A percentile compares a stretch with the other conserved stretches of the same genome.
These are phyloP conservation scores for Groenewaldozyma sp. DNA, from an alignment of 1,139 yeast species.

Conservation along the genomic window DNA sequence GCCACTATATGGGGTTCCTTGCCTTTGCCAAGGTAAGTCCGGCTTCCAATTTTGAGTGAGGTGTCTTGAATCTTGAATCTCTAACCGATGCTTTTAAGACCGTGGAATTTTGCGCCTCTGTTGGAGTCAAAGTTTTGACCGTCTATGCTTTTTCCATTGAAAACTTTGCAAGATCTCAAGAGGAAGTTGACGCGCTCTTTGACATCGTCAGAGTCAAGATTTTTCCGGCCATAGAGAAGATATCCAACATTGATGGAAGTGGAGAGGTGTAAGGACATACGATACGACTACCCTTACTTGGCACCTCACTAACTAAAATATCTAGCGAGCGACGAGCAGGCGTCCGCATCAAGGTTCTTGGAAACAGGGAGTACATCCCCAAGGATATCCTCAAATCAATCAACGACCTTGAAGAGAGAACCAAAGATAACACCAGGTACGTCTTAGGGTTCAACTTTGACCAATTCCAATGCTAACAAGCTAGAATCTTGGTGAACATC, in stretches of 20 bases:
- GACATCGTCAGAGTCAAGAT: slow-evolving; percentile 69
- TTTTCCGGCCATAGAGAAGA: slow-evolving; percentile 24
- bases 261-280: no score
- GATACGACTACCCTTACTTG: background rate
- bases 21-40: slow-evolving; percentile 48
- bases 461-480: no score
- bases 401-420: slow-evolving; percentile 54
- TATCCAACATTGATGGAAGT: slow-evolving; percentile 35
- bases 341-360: slow-evolving; percentile 60
- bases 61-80: background rate
- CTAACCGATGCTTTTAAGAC: slow-evolving; percentile 25
- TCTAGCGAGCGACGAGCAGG: slow-evolving; percentile 75
- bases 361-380: slow-evolving; percentile 61
- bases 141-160: slow-evolving; percentile 95
- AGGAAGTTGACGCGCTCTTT: slow-evolving; percentile 81
- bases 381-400: slow-evolving; percentile 59
- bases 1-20: slow-evolving; percentile 88
- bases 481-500: slow-evolving; percentile 68
- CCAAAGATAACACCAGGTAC: slow-evolving; percentile 44
- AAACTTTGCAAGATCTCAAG: slow-evolving; percentile 75
- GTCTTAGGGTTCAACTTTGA: slow-evolving; percentile 6
- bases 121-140: slow-evolving; percentile 78
- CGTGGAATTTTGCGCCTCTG: slow-evolving; percentile 68
- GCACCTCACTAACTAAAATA: slow-evolving; percentile 4
- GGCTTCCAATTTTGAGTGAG: background rate